phyloP scores from a whole-genome alignment of 148 eudicot genomes.

The Silene latifolia region DNA sequence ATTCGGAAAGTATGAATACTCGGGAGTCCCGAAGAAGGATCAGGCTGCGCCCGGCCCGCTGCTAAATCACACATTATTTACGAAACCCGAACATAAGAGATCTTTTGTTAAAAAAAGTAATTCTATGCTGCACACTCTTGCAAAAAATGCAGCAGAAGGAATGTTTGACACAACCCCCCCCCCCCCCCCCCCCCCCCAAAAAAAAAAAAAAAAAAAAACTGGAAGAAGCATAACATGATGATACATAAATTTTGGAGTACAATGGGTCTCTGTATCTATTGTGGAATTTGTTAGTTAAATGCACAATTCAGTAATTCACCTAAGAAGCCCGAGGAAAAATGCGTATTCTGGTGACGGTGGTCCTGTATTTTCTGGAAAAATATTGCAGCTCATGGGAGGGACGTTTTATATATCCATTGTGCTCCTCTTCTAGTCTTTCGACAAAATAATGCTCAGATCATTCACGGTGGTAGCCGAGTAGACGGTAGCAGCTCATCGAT shows the following conservation, averaged over 20 bases:
- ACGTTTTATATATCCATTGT: background rate
- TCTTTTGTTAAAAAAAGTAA: background rate
- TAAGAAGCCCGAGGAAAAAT: background rate
- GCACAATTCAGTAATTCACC: background rate
- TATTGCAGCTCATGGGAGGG: background rate
- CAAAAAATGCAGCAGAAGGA: background rate
- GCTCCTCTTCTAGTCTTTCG: background rate
- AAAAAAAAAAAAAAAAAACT: no score
- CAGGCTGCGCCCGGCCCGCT: conserved; percentile 2
- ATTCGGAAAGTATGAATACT: background rate
- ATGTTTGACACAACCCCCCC: background rate
- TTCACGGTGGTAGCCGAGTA: background rate
- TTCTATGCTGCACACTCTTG: no score
- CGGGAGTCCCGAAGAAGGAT: conserved; percentile 10
- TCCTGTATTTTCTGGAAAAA: background rate
- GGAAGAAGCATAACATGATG: background rate
- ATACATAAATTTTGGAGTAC: background rate
- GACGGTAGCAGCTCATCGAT: background rate
- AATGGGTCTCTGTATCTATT: background rate
- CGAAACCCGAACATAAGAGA: no score
- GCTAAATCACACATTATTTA: no score
- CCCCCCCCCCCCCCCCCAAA: no score
- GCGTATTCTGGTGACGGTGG: background rate
- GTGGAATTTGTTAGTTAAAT: background rate
- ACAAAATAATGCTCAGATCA: background rate